Percentiles rank a stretch among this genome's conserved stretches.
Evolutionary conservation across 1,139 yeast species (phyloP).

Genomic region (Taiozyma sp.): DNA sequence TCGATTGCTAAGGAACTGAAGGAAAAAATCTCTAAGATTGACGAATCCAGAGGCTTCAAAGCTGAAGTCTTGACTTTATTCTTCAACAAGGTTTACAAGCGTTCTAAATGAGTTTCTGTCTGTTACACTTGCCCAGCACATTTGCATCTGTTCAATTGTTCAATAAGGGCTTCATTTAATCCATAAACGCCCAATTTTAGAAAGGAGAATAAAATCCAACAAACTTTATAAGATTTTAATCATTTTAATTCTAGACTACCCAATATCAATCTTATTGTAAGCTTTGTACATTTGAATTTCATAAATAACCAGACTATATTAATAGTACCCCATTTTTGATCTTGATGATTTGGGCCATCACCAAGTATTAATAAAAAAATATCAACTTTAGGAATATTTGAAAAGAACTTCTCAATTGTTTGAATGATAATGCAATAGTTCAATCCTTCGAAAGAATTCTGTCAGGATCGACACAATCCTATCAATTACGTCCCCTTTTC

Average conservation of each 20-base stretch:
- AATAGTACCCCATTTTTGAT: not conserved
- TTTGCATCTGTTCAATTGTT: not conserved
- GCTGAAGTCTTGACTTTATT: conserved; percentile 78
- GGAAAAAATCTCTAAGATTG: conserved; percentile 61
- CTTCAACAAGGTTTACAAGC: conserved; percentile 88
- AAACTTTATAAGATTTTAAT: not conserved
- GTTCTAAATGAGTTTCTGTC: conserved; percentile 58
- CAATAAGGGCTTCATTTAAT: not conserved
- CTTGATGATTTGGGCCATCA: not conserved
- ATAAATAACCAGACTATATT: not conserved
- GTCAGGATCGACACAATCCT: not conserved
- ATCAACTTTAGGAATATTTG: not conserved
- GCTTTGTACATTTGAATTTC: not conserved
- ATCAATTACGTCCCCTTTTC: not conserved
- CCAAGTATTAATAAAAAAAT: not conserved
- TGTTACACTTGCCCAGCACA: no score
- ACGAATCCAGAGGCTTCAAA: conserved; percentile 91
- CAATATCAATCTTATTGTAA: not conserved
- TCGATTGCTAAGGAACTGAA: conserved; percentile 60
- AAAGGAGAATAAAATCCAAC: no score
- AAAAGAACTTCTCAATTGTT: not conserved
- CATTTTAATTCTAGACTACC: not conserved
- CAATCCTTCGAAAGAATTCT: not conserved
- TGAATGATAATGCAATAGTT: not conserved
- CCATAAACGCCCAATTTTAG: not conserved